phyloP scores from a whole-genome alignment of 345 rosid genomes.

The Acer yangbiense region DNA sequence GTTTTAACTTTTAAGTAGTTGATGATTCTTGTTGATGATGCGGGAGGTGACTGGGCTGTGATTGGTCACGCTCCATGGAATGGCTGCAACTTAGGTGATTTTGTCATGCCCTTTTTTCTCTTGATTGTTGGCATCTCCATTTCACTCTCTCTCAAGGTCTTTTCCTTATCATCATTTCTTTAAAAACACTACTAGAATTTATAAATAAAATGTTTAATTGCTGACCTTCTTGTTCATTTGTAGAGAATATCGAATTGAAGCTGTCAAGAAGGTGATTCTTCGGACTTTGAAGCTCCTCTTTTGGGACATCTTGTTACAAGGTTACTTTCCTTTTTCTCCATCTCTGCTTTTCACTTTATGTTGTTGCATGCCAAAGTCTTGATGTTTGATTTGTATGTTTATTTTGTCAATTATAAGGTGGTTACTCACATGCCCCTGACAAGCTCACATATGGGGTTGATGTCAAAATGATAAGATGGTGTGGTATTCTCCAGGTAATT shows the following conservation, averaged over 20 bases:
- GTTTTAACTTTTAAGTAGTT: conserved; percentile 34
- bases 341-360: not conserved
- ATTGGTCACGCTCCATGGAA: conserved; percentile 91
- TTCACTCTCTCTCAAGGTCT: conserved; percentile 83
- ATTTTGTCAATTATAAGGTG: conserved; percentile 47
- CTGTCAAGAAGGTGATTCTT: conserved; percentile 57
- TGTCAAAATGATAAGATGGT: conserved; percentile 67
- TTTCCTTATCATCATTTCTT: not conserved
- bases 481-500: conserved; percentile 90
- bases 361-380: not conserved
- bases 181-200: too few relatives aligned
- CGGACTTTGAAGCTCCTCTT: conserved; percentile 81
- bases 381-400: not conserved
- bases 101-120: conserved; percentile 92
- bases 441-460: conserved; percentile 76
- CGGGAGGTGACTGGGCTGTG: conserved; percentile 87
- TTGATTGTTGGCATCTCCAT: conserved; percentile 92
- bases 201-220: too few relatives aligned
- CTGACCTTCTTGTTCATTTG: not conserved
- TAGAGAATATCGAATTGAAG: conserved; percentile 54
- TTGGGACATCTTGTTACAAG: conserved; percentile 92
- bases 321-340: conserved; percentile 30
- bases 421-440: conserved; percentile 90
- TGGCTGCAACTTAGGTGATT: conserved; percentile 92
- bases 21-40: conserved; percentile 91